Evolutionary conservation across 1,139 yeast genomes (phyloP).

Genomic region (Pichia sp.): DNA sequence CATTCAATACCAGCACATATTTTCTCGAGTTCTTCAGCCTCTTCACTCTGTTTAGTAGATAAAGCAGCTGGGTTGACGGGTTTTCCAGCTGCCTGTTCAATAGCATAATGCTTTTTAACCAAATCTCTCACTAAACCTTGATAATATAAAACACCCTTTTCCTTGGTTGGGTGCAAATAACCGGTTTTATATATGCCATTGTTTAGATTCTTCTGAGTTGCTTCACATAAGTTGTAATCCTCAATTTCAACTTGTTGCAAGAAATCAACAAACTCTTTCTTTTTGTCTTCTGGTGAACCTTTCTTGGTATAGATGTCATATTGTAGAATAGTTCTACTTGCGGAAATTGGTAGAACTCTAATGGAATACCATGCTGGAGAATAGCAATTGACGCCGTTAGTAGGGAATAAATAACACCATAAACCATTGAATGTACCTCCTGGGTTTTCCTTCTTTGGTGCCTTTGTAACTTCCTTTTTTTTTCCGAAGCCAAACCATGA

Average conservation of each 20-base stretch:
- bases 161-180: slow-evolving; percentile 52
- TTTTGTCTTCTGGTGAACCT: slow-evolving; percentile 44
- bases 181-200: slow-evolving; percentile 55
- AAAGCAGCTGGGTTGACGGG: slow-evolving; percentile 48
- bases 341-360: slow-evolving; percentile 48
- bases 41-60: slow-evolving; percentile 33
- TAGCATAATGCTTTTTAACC: slow-evolving; percentile 47
- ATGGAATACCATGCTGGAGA: slow-evolving; percentile 64
- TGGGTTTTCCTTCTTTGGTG: slow-evolving; percentile 34
- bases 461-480: slow-evolving; percentile 28
- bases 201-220: slow-evolving; percentile 53
- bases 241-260: slow-evolving; percentile 55
- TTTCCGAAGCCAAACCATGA: slow-evolving; percentile 50
- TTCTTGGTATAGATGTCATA: slow-evolving; percentile 57
- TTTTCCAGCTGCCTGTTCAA: slow-evolving; percentile 40
- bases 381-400: slow-evolving; percentile 54
- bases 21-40: slow-evolving; percentile 43
- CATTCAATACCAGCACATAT: slow-evolving; percentile 47
- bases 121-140: slow-evolving; percentile 51
- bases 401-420: slow-evolving; percentile 57
- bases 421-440: slow-evolving; percentile 57
- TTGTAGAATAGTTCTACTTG: slow-evolving; percentile 49
- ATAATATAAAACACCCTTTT: slow-evolving; percentile 51
- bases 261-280: slow-evolving; percentile 57
- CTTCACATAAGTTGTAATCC: slow-evolving; percentile 51